Evolutionary conservation across 2,329 filamentous ascomycete genomes (phyloP), one percentile per base, ranked within the genome.

Genomic region (Fusarium mundagurra): DNA sequence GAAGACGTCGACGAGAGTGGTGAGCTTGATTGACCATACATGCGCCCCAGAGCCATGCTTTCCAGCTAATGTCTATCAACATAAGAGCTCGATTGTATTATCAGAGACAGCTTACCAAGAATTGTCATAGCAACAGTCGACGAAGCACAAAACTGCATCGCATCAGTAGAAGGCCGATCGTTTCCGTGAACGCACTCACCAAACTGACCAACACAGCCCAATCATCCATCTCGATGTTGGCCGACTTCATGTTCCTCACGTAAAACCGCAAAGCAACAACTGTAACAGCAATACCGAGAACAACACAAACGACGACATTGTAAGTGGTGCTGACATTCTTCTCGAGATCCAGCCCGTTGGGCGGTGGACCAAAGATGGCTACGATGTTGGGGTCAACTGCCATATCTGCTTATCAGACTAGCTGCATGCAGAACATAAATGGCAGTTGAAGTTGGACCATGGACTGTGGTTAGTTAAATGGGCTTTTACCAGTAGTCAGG

Each of bases 201-300:
- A 69, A 2, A 12, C 66, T 69, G 20, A 43, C n/a, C 24, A 69
- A 36, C 1, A 55, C 66, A 2, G 66, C 66, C 66, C 66, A 69
- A 20, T 69, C 66, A 5, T 69, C 64, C 66, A 50, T 51, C 43
- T 69, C 64, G 3, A 69, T 33, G 3, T 38, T 41, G 5, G 64
- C 43, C 5, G 66, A 69, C 31, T 69, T 69, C 66, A 69, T 69
- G 33, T 45, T 69, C 24, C 66, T 69, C 22, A 69, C 66, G 17
- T 69, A 69, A 12, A 69, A 69, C 1, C 66, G 66, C n/a, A 69
- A 33, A 1, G 34, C 64, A 3, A 69, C 66, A 3, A 33, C 50
- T 1, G 45, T n/a, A 1, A 41, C 39, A 1, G 66, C 57, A 5
- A 69, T 34, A 1, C 64, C 57, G 3, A 69, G 57, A 27, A 69